These are phyloP conservation scores for Globisporangium cylindrosporum DNA, from an alignment of 352 stramenopile genomes.

Conservation along the genomic window DNA sequence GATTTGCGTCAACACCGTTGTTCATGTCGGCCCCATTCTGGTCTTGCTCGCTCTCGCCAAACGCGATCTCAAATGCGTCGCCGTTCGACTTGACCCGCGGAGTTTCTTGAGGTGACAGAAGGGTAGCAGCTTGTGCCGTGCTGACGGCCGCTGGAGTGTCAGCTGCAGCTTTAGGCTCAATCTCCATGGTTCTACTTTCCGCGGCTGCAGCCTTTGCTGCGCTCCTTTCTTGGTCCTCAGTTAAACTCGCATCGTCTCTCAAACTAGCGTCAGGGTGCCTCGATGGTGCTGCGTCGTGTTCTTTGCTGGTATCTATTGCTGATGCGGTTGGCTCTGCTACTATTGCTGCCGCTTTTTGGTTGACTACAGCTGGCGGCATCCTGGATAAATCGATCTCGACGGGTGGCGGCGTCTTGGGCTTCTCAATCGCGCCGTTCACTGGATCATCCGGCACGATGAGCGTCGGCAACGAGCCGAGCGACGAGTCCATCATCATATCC, in stretches of 20 bases:
- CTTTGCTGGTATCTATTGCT: not conserved
- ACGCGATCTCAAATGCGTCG: slow-evolving; percentile 15
- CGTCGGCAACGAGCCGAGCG: slow-evolving; percentile 46
- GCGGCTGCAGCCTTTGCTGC: too few species aligned
- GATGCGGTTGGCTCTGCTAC: not conserved
- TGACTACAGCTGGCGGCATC: slow-evolving; percentile 7
- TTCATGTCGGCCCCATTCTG: not conserved
- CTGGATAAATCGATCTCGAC: slow-evolving; percentile 22
- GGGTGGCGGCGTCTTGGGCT: slow-evolving; percentile 50
- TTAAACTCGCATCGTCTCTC: too few species aligned
- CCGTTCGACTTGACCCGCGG: not conserved
- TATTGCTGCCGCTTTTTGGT: slow-evolving; percentile 4
- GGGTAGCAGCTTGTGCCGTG: not conserved
- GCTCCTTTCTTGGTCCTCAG: too few species aligned
- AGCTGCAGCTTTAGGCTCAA: not conserved
- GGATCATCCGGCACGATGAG: slow-evolving; percentile 73
- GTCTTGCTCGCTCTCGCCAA: slow-evolving; percentile 13
- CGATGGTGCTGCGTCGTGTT: not conserved
- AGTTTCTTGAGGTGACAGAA: not conserved
- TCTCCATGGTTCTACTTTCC: not conserved
- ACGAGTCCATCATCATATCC: slow-evolving; percentile 19
- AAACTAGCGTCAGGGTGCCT: too few species aligned
- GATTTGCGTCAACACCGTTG: too few species aligned
- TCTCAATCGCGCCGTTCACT: slow-evolving; percentile 57
- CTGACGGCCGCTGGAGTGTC: not conserved